Base-by-base conservation (phyloP, 495 filamentous ascomycete genomes). In the Talaromyces proteolyticus region DNA sequence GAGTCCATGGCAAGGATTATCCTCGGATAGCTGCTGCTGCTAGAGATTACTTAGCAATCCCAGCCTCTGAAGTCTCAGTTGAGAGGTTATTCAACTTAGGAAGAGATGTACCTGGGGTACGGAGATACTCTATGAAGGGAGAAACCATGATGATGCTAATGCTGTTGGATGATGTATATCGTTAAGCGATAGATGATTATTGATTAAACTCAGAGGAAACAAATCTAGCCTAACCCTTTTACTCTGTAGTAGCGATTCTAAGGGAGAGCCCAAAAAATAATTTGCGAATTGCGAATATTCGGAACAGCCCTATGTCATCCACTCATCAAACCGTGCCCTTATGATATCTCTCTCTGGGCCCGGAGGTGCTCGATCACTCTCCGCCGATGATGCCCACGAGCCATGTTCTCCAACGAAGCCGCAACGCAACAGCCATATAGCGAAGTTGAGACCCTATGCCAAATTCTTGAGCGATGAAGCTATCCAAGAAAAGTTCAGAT, bases 101-200 rank as follows among this genome's bases (percentile, higher is more conserved):
- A 34, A 25, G 53, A 25, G 53, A 55, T 46, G 11, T 54, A 14
- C 18, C 51, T 18, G 47, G 47, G 6, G 25, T 55, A 1, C 53
- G 53, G 10, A 55, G 53, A 51, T 23, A 51, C 20, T 47, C 41
- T 22, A 38, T 55, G 48, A 42, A 42, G 10, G 47, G 17, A n/a
- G 53, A 55, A 17, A 55, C 53, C 7, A 34, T 51, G 16, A 34
- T 39, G 24, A 46, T 46, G 47, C 23, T 55, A 47, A 51, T 55
- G 42, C 42, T 55, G 41, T 23, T 54, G 3, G 21, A 34, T 47
- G 23, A 34, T 47, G 38, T 6, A 16, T 40, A 36, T 36, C n/a
- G n/a, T 29, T 29, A 29, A 29, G 26, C 26, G 26, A 12, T 29
- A 29, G 26, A n/a, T n/a, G n/a, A n/a, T n/a, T n/a, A n/a, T n/a